Conservation (phyloP, 2,329 filamentous ascomycete species). For the Diaporthe destruens region DNA sequence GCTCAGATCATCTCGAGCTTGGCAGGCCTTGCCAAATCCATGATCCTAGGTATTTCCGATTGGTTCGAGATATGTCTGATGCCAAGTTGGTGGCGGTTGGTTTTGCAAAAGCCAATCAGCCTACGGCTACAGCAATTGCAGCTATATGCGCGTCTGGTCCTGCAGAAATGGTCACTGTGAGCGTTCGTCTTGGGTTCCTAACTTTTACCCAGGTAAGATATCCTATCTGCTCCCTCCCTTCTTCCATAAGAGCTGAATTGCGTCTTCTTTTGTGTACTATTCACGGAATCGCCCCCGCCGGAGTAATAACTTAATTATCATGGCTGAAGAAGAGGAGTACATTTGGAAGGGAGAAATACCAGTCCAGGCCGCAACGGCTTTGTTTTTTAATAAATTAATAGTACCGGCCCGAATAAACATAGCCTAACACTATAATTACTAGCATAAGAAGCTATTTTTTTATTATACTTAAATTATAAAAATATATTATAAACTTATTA, state of each 20-base stretch:
- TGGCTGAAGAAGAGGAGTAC: constrained; percentile 35
- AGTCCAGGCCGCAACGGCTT: constrained; percentile 39
- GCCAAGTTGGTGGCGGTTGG: constrained; percentile 8
- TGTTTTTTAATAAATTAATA: too few species aligned
- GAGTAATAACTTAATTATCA: background rate
- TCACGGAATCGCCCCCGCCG: background rate
- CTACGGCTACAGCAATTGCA: background rate
- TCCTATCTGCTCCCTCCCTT: background rate
- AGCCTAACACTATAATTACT: too few species aligned
- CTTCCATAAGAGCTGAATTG: background rate
- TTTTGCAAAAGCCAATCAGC: background rate
- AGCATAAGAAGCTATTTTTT: too few species aligned
- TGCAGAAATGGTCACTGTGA: background rate
- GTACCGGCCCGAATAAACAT: too few species aligned
- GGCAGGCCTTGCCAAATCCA: background rate
- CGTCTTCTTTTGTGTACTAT: background rate
- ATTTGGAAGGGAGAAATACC: constrained; percentile 42
- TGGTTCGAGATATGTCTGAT: background rate
- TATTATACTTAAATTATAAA: too few species aligned
- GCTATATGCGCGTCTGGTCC: background rate
- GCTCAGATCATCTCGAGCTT: background rate
- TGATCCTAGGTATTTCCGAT: background rate
- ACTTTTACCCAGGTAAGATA: background rate
- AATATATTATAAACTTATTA: too few species aligned
- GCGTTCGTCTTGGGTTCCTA: background rate